Evolutionary conservation across 2,329 filamentous ascomycete species (phyloP).

Genomic region (Mycosphaerelloides madeirae): DNA sequence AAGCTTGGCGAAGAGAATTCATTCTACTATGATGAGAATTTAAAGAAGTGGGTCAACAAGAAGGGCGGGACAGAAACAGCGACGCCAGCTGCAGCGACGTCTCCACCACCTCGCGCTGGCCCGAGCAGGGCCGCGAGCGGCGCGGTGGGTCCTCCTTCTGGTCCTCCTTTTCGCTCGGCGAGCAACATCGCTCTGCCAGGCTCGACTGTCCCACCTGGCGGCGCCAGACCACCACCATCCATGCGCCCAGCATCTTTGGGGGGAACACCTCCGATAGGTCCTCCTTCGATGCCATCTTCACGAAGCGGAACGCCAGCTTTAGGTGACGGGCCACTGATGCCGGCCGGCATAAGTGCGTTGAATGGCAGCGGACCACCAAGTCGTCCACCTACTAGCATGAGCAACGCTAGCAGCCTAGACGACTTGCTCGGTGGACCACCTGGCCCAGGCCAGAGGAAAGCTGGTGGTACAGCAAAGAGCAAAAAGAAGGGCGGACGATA

Average conservation of each 20-base stretch:
- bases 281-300: conserved; percentile 24
- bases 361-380: conserved; percentile 49
- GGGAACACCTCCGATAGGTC: conserved; percentile 1
- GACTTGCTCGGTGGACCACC: conserved; percentile 73
- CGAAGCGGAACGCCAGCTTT: conserved; percentile 28
- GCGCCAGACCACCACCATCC: no score
- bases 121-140: conserved; percentile 51
- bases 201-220: no score
- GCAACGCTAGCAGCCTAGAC: conserved; percentile 90
- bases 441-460: conserved; percentile 52
- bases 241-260: conserved; percentile 1
- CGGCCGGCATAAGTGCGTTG: conserved; percentile 23
- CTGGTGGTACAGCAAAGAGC: conserved; percentile 52
- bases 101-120: conserved; percentile 66
- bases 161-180: conserved; percentile 24
- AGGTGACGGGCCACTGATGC: conserved; percentile 11
- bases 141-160: conserved; percentile 50
- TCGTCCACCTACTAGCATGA: conserved; percentile 74
- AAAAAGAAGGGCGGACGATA: conserved; percentile 85
- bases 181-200: no score
- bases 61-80: conserved; percentile 64
- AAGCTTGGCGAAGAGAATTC: conserved; percentile 91
- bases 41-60: conserved; percentile 98
- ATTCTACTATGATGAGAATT: conserved; percentile 91
- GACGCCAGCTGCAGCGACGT: conserved; percentile 52